Evolutionary conservation across 371 early-diverging fungal species (phyloP).

Genomic region (Mortierella sp.): DNA sequence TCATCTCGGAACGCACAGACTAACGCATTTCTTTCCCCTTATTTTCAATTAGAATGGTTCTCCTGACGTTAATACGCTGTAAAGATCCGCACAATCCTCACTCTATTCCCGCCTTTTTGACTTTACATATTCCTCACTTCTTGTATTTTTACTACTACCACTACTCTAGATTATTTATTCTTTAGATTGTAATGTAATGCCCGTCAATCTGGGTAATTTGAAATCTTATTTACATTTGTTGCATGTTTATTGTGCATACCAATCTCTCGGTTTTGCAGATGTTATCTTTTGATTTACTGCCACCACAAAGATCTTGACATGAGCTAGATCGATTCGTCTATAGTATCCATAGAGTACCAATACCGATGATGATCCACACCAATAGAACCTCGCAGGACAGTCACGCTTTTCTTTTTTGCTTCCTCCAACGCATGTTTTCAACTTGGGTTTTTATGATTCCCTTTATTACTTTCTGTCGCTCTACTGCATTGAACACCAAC

Average conservation of each 20-base stretch:
- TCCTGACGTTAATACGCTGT: conserved; percentile 8
- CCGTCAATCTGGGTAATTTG: too few relatives aligned
- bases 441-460: too few relatives aligned
- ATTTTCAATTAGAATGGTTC: conserved; percentile 15
- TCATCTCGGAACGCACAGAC: conserved; percentile 5
- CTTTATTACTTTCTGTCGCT: too few relatives aligned
- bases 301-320: not conserved
- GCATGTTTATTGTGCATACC: too few relatives aligned
- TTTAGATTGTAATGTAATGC: not conserved
- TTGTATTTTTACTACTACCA: not conserved
- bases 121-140: not conserved
- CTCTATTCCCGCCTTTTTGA: not conserved
- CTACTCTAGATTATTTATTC: not conserved
- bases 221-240: too few relatives aligned
- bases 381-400: not conserved
- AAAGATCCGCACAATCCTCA: not conserved
- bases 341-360: not conserved
- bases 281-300: too few relatives aligned
- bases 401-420: not conserved
- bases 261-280: too few relatives aligned
- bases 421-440: not conserved
- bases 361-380: not conserved
- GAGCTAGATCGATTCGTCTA: not conserved
- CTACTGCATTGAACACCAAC: too few relatives aligned
- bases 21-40: not conserved